These are phyloP conservation scores for Stentor roeselii DNA, from an alignment of 73 alveolate species.

Conservation along the genomic window DNA sequence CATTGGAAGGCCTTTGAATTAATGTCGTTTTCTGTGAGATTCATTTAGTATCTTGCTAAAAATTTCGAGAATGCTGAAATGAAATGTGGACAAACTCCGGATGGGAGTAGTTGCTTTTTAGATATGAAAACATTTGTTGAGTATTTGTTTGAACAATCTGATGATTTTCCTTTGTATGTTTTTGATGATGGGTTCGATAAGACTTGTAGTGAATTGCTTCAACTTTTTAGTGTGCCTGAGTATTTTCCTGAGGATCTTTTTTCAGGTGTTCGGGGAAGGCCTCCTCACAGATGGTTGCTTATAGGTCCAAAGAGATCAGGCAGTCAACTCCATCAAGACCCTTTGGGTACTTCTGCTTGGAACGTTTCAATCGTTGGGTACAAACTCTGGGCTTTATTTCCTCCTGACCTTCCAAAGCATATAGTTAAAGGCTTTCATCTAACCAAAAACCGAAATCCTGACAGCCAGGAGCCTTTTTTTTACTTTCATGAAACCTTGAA, in stretches of 20 bases:
- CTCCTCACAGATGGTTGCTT: constrained; percentile 72
- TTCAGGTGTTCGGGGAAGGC: constrained; percentile 42
- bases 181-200: background rate
- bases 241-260: constrained; percentile 45
- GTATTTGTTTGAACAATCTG: background rate
- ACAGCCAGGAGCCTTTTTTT: background rate
- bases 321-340: constrained; percentile 56
- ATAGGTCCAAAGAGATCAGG: constrained; percentile 77
- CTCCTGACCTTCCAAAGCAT: background rate
- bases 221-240: constrained; percentile 49
- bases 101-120: background rate
- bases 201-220: constrained; percentile 36
- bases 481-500: background rate
- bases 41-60: background rate
- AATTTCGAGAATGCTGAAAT: background rate
- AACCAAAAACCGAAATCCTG: background rate
- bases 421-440: background rate
- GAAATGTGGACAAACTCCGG: background rate
- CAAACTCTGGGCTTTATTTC: constrained; percentile 5
- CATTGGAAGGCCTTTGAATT: background rate
- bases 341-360: constrained; percentile 71
- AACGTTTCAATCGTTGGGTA: constrained; percentile 53
- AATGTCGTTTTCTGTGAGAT: background rate
- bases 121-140: background rate
- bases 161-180: background rate